These are phyloP conservation scores for Heterococcus sp. DNA, from an alignment of 108 stramenopile genomes.

Conservation along the genomic window DNA sequence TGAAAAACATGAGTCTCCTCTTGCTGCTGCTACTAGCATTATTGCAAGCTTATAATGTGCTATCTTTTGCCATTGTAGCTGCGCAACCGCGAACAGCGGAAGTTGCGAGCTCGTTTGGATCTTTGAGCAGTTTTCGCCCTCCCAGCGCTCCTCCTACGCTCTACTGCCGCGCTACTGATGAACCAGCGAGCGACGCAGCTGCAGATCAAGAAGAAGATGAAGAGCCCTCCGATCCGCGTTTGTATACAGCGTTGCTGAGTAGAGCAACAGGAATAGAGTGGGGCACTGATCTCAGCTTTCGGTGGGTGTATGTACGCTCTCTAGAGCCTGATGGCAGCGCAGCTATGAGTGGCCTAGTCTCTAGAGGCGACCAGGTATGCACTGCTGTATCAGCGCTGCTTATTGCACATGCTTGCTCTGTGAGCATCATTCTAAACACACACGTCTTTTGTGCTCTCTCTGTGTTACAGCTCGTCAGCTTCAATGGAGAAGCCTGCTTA, in stretches of 20 bases:
- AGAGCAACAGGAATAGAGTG: slow-evolving; percentile 84
- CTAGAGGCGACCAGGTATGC: slow-evolving; percentile 73
- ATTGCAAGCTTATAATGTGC: too few relatives aligned
- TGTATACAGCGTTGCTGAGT: slow-evolving; percentile 68
- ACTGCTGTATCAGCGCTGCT: too few relatives aligned
- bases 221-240: slow-evolving; percentile 67
- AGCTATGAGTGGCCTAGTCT: slow-evolving; percentile 61
- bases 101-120: too few relatives aligned
- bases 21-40: too few relatives aligned
- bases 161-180: too few relatives aligned
- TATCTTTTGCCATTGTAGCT: too few relatives aligned
- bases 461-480: slow-evolving; percentile 13
- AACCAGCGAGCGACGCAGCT: too few relatives aligned
- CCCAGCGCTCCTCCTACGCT: too few relatives aligned
- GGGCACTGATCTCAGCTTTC: slow-evolving; percentile 85
- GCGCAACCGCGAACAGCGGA: too few relatives aligned
- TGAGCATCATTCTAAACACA: too few relatives aligned
- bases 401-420: neutral
- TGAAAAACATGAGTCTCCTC: too few relatives aligned
- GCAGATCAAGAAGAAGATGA: slow-evolving; percentile 5
- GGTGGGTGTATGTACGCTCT: slow-evolving; percentile 81
- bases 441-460: neutral
- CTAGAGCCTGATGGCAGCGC: slow-evolving; percentile 77
- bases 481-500: slow-evolving; percentile 14
- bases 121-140: too few relatives aligned